phyloP scores from a whole-genome alignment of 2,329 filamentous ascomycete species.

The Colletotrichum lupini region DNA sequence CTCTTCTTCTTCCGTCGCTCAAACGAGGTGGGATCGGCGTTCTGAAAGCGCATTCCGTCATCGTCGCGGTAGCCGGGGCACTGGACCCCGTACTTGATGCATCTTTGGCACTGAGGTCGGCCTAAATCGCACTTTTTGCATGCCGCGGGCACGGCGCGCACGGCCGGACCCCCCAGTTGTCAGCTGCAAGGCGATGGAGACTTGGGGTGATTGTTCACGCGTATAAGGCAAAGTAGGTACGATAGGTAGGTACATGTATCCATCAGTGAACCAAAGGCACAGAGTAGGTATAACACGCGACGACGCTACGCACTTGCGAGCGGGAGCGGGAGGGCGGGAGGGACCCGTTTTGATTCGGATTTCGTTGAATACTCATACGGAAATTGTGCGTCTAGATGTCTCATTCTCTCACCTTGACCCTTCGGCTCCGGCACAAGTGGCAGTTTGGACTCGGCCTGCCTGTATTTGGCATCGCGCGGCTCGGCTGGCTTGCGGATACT shows the following conservation, averaged over 20 bases:
- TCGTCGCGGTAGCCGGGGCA: slow-evolving; percentile 54
- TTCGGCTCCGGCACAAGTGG: slow-evolving; percentile 51
- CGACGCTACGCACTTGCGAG: not conserved
- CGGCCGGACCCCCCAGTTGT: slow-evolving; percentile 11
- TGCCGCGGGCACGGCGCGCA: too few relatives aligned
- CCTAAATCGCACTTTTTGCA: slow-evolving; percentile 50
- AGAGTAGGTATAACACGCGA: not conserved
- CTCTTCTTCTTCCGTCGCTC: slow-evolving; percentile 46
- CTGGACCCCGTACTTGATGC: slow-evolving; percentile 52
- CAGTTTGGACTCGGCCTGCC: slow-evolving; percentile 54
- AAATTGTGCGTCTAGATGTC: not conserved
- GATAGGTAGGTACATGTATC: not conserved
- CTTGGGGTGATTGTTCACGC: not conserved
- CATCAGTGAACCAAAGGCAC: not conserved
- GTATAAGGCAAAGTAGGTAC: not conserved
- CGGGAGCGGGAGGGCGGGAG: not conserved
- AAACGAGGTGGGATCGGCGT: slow-evolving; percentile 42
- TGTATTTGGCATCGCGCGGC: slow-evolving; percentile 50
- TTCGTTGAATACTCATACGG: not conserved
- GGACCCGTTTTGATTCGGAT: not conserved
- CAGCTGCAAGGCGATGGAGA: not conserved
- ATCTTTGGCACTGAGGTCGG: slow-evolving; percentile 52
- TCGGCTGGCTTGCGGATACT: not conserved
- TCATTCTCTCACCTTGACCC: slow-evolving; percentile 50
- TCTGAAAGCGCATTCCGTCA: slow-evolving; percentile 52